Evolutionary conservation across 495 filamentous ascomycete genomes (phyloP).

Genomic region (Cryomyces minteri): DNA sequence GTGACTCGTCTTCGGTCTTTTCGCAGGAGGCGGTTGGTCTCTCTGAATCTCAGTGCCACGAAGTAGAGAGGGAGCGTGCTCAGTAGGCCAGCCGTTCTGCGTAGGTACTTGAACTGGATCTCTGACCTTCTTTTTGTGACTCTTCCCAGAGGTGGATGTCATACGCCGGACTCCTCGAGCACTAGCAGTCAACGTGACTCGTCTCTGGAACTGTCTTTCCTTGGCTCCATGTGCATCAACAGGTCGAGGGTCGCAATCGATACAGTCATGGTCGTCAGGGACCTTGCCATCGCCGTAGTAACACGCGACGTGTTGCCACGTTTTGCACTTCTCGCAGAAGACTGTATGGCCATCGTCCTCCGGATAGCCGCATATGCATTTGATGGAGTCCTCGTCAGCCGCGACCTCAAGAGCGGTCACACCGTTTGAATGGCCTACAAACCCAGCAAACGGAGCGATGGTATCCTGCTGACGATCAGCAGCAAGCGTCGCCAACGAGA

Average conservation of each 20-base stretch:
- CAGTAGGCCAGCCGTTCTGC: constrained; percentile 22
- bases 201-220: constrained; percentile 37
- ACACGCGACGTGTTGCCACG: constrained; percentile 95
- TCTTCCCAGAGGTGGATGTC: constrained; percentile 23
- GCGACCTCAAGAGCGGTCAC: constrained; percentile 32
- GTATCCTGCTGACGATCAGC: constrained; percentile 25
- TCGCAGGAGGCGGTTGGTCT: constrained; percentile 40
- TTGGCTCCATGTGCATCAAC: constrained; percentile 53
- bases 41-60: constrained; percentile 33
- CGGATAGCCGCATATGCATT: constrained; percentile 81
- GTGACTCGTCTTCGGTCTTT: constrained; percentile 63
- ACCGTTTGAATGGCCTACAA: constrained; percentile 25
- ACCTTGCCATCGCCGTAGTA: constrained; percentile 66
- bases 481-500: constrained; percentile 42
- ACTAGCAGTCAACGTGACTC: constrained; percentile 38
- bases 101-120: constrained; percentile 31
- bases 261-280: constrained; percentile 70
- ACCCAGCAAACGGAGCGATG: constrained; percentile 36
- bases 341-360: constrained; percentile 98
- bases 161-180: constrained; percentile 33
- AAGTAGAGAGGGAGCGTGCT: constrained; percentile 13
- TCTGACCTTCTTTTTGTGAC: constrained; percentile 42
- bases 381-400: constrained; percentile 73
- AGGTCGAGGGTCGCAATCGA: constrained; percentile 63
- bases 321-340: constrained; percentile 85